Conservation (phyloP, 345 rosid genomes). For the Lepidium sativum region DNA sequence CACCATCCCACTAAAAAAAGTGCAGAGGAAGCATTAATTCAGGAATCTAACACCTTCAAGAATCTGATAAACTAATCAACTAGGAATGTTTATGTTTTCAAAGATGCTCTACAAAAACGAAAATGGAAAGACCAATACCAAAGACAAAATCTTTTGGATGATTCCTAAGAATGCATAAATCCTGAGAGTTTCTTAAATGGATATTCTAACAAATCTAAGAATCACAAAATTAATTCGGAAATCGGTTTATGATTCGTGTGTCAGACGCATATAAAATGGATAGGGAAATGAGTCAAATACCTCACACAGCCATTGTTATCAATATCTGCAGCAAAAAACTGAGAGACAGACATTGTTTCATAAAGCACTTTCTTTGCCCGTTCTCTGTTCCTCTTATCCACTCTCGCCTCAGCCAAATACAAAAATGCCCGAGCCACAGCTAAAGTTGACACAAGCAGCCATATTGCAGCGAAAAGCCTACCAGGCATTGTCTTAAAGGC, state of each 20-base stretch:
- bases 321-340: conserved; percentile 92
- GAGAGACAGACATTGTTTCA: conserved; percentile 77
- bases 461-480: conserved; percentile 73
- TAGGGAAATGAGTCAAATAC: conserved; percentile 28
- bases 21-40: background rate
- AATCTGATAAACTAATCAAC: background rate
- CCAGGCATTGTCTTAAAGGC: conserved; percentile 72
- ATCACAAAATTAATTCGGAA: background rate
- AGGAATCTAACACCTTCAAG: background rate
- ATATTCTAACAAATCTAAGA: background rate
- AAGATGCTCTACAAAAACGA: background rate
- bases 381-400: conserved; percentile 81
- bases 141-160: background rate
- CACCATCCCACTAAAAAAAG: no score
- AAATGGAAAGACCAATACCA: background rate
- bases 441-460: conserved; percentile 96
- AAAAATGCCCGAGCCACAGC: no score
- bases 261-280: background rate
- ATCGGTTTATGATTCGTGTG: background rate
- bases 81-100: background rate
- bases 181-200: background rate
- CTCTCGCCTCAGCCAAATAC: conserved; percentile 86
- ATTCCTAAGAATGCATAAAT: background rate
- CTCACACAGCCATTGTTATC: conserved; percentile 93
- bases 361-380: conserved; percentile 85